A percentile compares a stretch with the other conserved stretches of the same genome.
Conservation (phyloP, 768 basidiomycete species). For the Podaxis mareebaensis region DNA sequence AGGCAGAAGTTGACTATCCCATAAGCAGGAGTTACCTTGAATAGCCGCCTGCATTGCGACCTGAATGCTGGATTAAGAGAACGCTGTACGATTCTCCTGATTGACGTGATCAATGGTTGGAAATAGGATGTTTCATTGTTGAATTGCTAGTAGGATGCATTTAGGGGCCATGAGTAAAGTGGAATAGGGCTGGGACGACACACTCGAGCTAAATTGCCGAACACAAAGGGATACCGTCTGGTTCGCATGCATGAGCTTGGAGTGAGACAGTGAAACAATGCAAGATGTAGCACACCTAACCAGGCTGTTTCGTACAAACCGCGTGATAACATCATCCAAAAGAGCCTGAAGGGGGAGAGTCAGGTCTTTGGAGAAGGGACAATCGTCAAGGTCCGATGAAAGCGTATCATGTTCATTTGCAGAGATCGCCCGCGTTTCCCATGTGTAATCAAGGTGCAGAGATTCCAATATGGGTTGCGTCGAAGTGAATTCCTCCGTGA, state of each 20-base stretch:
- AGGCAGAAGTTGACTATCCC: background rate
- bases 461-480: constrained; percentile 41
- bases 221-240: constrained; percentile 78
- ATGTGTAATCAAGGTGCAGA: constrained; percentile 35
- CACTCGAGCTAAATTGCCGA: constrained; percentile 58
- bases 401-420: constrained; percentile 2
- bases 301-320: constrained; percentile 58
- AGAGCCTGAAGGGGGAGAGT: constrained; percentile 55
- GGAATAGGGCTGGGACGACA: constrained; percentile 38
- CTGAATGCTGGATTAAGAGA: constrained; percentile 52
- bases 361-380: constrained; percentile 57
- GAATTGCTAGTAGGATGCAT: constrained; percentile 46
- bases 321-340: constrained; percentile 51
- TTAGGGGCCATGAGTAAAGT: background rate
- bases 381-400: constrained; percentile 11
- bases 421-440: constrained; percentile 27
- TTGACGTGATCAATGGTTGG: constrained; percentile 47
- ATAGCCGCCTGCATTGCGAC: constrained; percentile 38
- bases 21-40: constrained; percentile 42
- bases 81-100: constrained; percentile 51
- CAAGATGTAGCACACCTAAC: constrained; percentile 45
- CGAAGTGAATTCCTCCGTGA: constrained; percentile 18
- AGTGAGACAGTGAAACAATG: background rate
- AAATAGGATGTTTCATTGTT: constrained; percentile 53
- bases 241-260: background rate